phyloP scores from a whole-genome alignment of 1,284 basidiomycete genomes.

The Neolentinus lepideus region DNA sequence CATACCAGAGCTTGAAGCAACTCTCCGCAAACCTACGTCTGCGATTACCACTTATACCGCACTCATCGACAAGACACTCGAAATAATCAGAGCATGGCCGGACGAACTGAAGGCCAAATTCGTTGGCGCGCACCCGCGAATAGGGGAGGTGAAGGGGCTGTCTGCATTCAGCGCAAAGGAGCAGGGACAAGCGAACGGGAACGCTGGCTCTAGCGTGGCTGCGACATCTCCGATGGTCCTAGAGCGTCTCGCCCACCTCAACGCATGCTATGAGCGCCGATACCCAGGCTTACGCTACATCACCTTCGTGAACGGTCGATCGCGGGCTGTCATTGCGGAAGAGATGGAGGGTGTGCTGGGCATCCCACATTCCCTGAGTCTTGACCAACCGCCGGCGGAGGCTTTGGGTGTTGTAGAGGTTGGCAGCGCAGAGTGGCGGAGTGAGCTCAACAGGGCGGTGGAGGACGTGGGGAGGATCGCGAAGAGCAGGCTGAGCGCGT shows the following conservation, averaged over 20 bases:
- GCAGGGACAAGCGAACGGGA: slow-evolving; percentile 42
- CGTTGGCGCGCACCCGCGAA: slow-evolving; percentile 80
- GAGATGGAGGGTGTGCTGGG: slow-evolving; percentile 72
- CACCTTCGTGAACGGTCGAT: slow-evolving; percentile 86
- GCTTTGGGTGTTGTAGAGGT: slow-evolving; percentile 33
- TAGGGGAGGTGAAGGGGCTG: slow-evolving; percentile 73
- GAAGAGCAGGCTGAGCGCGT: slow-evolving; percentile 46
- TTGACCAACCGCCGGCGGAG: slow-evolving; percentile 31
- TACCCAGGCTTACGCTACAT: slow-evolving; percentile 80
- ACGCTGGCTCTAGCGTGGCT: not conserved
- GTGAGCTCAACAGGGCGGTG: slow-evolving; percentile 68
- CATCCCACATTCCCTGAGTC: slow-evolving; percentile 39
- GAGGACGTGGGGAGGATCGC: slow-evolving; percentile 71
- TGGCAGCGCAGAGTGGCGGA: slow-evolving; percentile 42
- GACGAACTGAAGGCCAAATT: slow-evolving; percentile 56
- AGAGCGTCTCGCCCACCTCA: slow-evolving; percentile 57
- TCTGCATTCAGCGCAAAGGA: slow-evolving; percentile 72
- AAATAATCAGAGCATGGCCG: slow-evolving; percentile 51
- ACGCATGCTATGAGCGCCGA: slow-evolving; percentile 65
- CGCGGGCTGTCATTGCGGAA: slow-evolving; percentile 60
- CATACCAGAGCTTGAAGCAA: slow-evolving; percentile 36
- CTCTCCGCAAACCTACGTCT: slow-evolving; percentile 11
- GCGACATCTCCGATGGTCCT: slow-evolving; percentile 63
- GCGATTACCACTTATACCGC: slow-evolving; percentile 39
- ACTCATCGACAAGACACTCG: slow-evolving; percentile 56